Evolutionary conservation across 805 yeast genomes (phyloP).

Genomic region (Lipomyces spencermartinsiae): DNA sequence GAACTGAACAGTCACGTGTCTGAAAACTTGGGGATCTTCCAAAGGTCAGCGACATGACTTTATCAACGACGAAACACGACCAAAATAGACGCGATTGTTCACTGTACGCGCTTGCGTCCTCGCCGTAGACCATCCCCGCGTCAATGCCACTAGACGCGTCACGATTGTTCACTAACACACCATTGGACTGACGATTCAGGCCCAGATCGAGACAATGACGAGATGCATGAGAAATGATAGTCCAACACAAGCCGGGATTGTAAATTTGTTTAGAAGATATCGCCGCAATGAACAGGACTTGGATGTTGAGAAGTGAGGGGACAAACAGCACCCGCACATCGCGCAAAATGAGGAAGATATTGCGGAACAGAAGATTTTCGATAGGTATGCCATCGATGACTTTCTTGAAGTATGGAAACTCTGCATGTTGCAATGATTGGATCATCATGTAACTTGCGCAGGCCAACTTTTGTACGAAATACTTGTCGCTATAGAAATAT

Average conservation of each 20-base stretch:
- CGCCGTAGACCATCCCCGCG: slow-evolving; percentile 27
- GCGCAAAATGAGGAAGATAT: slow-evolving; percentile 28
- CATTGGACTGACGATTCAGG: slow-evolving; percentile 14
- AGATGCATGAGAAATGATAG: slow-evolving; percentile 31
- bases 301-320: slow-evolving; percentile 29
- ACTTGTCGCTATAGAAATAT: slow-evolving; percentile 19
- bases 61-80: slow-evolving; percentile 31
- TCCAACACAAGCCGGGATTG: slow-evolving; percentile 36
- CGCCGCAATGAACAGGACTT: slow-evolving; percentile 29
- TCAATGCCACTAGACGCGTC: slow-evolving; percentile 18
- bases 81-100: slow-evolving; percentile 32
- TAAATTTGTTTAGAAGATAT: slow-evolving; percentile 30
- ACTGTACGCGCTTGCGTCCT: slow-evolving; percentile 6
- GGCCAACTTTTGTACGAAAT: slow-evolving; percentile 26
- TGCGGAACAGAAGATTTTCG: slow-evolving; percentile 25
- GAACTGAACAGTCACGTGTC: slow-evolving; percentile 23
- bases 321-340: slow-evolving; percentile 29
- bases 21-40: slow-evolving; percentile 34
- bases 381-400: slow-evolving; percentile 16
- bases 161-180: neutral
- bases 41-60: slow-evolving; percentile 31
- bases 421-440: slow-evolving; percentile 18
- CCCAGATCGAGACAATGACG: slow-evolving; percentile 34
- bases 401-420: neutral
- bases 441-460: slow-evolving; percentile 34